Evolutionary conservation across 23 red algal genomes (phyloP).

Genomic region (Gracilaria domingensis): DNA sequence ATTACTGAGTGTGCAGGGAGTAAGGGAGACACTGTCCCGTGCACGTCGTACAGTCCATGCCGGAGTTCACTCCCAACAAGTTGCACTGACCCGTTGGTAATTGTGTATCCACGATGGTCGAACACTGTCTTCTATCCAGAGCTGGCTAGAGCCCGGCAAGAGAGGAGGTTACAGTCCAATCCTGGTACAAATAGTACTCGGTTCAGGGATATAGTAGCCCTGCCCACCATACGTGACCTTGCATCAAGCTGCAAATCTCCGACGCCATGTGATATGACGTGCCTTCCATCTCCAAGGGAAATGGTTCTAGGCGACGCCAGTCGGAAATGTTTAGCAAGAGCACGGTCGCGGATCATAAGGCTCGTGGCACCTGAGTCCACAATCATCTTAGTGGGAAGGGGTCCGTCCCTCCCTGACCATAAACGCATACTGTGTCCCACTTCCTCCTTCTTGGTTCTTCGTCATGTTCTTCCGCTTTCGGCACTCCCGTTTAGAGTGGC

Average conservation of each 20-base stretch:
- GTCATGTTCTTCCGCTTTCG: not conserved
- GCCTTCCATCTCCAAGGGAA: constrained; percentile 14
- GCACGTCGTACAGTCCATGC: not conserved
- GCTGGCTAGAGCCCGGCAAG: not conserved
- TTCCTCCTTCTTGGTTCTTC: not conserved
- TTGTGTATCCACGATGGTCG: not conserved
- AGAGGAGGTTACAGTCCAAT: constrained; percentile 19
- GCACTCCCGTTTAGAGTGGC: constrained; percentile 17
- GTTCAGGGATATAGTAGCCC: not conserved
- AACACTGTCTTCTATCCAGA: not conserved
- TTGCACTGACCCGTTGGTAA: not conserved
- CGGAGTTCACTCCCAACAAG: not conserved
- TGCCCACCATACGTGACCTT: too few species aligned
- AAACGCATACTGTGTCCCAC: not conserved
- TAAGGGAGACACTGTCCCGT: not conserved
- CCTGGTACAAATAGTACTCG: constrained; percentile 8
- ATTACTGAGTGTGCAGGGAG: too few species aligned
- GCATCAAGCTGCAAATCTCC: too few species aligned
- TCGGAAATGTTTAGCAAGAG: not conserved
- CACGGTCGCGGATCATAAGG: not conserved
- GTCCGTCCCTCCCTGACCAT: too few species aligned
- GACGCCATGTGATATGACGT: constrained; percentile 13
- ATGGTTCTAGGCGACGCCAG: not conserved
- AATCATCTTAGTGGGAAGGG: not conserved
- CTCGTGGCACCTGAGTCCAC: not conserved